phyloP scores from a whole-genome alignment of 129 eudicot species.

The Erigeron canadensis region DNA sequence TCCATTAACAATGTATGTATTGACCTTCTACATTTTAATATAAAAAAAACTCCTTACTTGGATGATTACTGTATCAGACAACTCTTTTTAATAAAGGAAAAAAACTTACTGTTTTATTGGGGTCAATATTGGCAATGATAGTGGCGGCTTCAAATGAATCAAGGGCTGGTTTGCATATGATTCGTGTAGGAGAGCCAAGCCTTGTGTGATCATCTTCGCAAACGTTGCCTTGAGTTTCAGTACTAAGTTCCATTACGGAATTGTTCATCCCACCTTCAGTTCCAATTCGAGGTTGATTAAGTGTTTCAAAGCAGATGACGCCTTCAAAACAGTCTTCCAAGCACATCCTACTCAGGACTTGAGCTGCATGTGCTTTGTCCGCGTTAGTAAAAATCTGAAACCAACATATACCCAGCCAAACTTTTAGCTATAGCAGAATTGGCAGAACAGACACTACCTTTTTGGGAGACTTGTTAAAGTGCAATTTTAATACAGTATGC shows the following conservation, averaged over 20 bases:
- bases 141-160: conserved; percentile 79
- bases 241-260: neutral
- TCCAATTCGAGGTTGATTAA: conserved; percentile 36
- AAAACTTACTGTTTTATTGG: conserved; percentile 63
- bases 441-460: neutral
- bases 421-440: neutral
- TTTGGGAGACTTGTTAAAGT: neutral
- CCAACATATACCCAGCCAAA: conserved; percentile 3
- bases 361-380: conserved; percentile 65
- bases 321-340: conserved; percentile 93
- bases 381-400: conserved; percentile 75
- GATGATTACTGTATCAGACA: neutral
- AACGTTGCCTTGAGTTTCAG: neutral
- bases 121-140: conserved; percentile 66
- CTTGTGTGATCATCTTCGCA: neutral
- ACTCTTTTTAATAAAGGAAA: neutral
- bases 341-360: conserved; percentile 58
- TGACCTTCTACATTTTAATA: neutral
- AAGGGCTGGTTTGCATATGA: conserved; percentile 81
- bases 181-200: conserved; percentile 18
- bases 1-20: neutral
- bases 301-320: conserved; percentile 85
- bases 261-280: neutral
- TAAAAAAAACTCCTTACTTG: neutral
- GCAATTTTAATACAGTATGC: no score